These are phyloP conservation scores for Panicum hallii DNA, from an alignment of 202 grass and related monocot species.

Conservation along the genomic window DNA sequence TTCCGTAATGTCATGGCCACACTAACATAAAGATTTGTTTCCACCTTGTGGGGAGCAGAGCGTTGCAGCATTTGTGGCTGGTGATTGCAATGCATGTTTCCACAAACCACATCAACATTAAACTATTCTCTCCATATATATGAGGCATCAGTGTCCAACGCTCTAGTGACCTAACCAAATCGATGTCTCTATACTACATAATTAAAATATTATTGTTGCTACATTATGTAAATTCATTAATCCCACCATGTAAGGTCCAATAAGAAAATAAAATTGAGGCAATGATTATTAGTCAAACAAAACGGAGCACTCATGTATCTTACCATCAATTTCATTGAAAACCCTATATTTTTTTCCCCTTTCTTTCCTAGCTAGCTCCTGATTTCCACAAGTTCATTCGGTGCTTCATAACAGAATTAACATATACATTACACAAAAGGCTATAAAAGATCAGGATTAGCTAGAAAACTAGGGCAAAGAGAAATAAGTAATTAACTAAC, in stretches of 20 bases:
- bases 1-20: conserved; percentile 12
- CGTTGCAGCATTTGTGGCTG: conserved; percentile 19
- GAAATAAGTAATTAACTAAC: background rate
- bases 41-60: conserved; percentile 58
- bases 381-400: conserved; percentile 3
- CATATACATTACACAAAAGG: conserved; percentile 26
- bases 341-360: background rate
- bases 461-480: conserved; percentile 9
- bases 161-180: conserved; percentile 15
- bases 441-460: conserved; percentile 4
- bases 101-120: conserved; percentile 49
- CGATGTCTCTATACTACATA: conserved; percentile 29
- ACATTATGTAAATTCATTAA: background rate
- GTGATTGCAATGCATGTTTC: conserved; percentile 53
- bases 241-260: background rate
- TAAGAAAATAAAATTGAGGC: background rate
- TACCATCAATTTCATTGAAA: background rate
- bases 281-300: background rate
- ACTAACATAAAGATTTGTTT: conserved; percentile 2
- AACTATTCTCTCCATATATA: conserved; percentile 11
- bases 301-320: background rate
- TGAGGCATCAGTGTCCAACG: conserved; percentile 21
- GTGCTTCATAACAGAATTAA: background rate
- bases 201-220: background rate
- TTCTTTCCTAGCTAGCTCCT: conserved; percentile 5